Evolutionary conservation across 495 filamentous ascomycete species (phyloP), one percentile per base, ranked within the genome.

Genomic region (Hyaloscypha finlandica): DNA sequence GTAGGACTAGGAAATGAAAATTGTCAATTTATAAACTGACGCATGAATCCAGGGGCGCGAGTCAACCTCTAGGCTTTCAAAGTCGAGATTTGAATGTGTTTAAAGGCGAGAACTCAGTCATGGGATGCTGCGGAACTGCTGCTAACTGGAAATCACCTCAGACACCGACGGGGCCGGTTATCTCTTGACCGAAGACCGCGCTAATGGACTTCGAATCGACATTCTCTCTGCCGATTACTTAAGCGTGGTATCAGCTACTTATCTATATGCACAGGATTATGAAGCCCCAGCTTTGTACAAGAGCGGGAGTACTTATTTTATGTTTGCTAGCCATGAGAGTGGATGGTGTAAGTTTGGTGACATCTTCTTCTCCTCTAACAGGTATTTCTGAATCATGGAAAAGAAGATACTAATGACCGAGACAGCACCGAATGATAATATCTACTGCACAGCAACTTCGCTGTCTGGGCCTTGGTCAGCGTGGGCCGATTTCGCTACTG

Each of bases 51-150:
- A 72, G 72, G 14, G 79, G 74, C 12, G 77, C 71, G 75, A 81
- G 70, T 64, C 78, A 74, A 66, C 85, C 86, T 3, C 69, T 87
- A 19, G 81, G 81, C 3, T 78, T 79, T 68, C 77, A 88, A 74
- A 83, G 80, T 16, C 75, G 88, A 19, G 88, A 90, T 76, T 83
- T 87, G 79, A 85, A 85, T 1, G 67, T 91, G 45, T 90, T 85
- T 70, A 84, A 85, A 71, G 87, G 83, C 70, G 75, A 78, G 11
- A 20, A 4, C n/a, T 33, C 35, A 16, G 54, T n/a, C 20, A 22
- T 3, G 32, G 33, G 3, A 25, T n/a, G 20, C n/a, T 19, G 20
- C 4, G 33, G 16, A 19, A 56, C 48, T 55, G 64, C 12, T 48
- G 42, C 42, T 48, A 19, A 48, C 8, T 42, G 51, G 32, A 54